phyloP scores from a whole-genome alignment of 1,284 basidiomycete species.

The Cerrena zonata region DNA sequence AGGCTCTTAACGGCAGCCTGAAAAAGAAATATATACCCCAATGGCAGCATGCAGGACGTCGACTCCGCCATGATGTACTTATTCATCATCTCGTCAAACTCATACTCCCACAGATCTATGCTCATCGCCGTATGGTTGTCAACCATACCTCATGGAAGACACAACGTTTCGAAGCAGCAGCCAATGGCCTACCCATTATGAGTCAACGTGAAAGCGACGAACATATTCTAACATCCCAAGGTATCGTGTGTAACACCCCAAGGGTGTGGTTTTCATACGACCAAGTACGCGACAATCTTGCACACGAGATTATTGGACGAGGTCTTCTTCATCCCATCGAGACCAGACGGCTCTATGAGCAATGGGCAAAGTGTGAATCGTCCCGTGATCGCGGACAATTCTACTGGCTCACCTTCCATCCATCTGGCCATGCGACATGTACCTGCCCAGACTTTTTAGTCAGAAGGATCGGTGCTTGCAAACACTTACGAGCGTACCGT shows the following conservation, averaged over 20 bases:
- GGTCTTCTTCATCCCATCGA: not conserved
- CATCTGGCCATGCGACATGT: constrained; percentile 7
- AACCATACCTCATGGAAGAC: not conserved
- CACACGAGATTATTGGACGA: not conserved
- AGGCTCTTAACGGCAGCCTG: constrained; percentile 34
- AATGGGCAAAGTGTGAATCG: constrained; percentile 1
- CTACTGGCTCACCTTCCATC: constrained; percentile 9
- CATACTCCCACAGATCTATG: constrained; percentile 7
- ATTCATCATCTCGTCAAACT: constrained; percentile 1
- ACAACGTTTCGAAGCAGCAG: not conserved
- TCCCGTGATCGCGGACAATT: not conserved
- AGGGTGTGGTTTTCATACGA: constrained; percentile 1
- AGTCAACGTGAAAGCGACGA: too few species aligned
- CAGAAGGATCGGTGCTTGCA: constrained; percentile 8
- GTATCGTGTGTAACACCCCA: not conserved
- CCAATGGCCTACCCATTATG: not conserved
- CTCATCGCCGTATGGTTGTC: not conserved
- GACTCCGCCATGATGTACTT: constrained; percentile 12
- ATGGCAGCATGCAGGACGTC: constrained; percentile 23
- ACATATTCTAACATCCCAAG: too few species aligned
- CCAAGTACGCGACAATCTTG: not conserved
- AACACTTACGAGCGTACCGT: constrained; percentile 8
- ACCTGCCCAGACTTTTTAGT: constrained; percentile 6
- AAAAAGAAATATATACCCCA: constrained; percentile 27
- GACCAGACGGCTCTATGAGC: not conserved